A percentile compares a stretch with the other conserved stretches of the same genome.
phyloP scores from a whole-genome alignment of 2,329 filamentous ascomycete genomes.

The Fusarium equiseti region DNA sequence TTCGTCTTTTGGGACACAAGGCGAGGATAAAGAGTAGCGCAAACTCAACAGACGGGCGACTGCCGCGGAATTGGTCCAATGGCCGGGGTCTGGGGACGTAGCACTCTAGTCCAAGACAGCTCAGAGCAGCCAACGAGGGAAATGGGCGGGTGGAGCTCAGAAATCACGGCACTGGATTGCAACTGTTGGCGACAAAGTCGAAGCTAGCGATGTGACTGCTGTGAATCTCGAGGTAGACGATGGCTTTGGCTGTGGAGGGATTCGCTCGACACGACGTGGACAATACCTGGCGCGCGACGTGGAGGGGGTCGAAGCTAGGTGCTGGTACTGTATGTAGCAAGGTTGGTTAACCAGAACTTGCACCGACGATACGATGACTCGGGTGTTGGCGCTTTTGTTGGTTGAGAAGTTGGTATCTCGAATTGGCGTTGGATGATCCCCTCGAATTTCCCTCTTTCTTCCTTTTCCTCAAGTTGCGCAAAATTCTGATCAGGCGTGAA shows the following conservation, averaged over 20 bases:
- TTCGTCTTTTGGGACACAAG: constrained; percentile 29
- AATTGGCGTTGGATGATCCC: not conserved
- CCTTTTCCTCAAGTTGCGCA: constrained; percentile 1
- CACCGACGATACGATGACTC: constrained; percentile 2
- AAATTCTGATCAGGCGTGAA: constrained; percentile 7
- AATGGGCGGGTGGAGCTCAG: constrained; percentile 42
- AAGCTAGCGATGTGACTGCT: constrained; percentile 43
- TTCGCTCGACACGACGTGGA: constrained; percentile 39
- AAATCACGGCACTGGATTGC: constrained; percentile 53
- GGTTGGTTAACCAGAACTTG: constrained; percentile 26
- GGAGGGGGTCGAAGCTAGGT: constrained; percentile 32
- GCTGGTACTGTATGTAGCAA: constrained; percentile 39
- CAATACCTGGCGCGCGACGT: constrained; percentile 40
- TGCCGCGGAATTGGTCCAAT: constrained; percentile 47
- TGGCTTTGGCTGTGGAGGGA: constrained; percentile 23
- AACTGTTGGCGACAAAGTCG: constrained; percentile 44
- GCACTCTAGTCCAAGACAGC: constrained; percentile 45
- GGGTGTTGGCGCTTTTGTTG: constrained; percentile 6
- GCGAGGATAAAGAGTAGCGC: constrained; percentile 41
- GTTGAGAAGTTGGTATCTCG: constrained; percentile 1
- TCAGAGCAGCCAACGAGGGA: constrained; percentile 23
- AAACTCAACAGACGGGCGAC: constrained; percentile 46
- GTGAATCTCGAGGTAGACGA: constrained; percentile 27
- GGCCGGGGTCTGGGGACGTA: constrained; percentile 47
- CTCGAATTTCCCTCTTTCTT: not conserved